Base-by-base conservation (phyloP, 371 early-diverging fungal genomes). In the Mortierella sp. region DNA sequence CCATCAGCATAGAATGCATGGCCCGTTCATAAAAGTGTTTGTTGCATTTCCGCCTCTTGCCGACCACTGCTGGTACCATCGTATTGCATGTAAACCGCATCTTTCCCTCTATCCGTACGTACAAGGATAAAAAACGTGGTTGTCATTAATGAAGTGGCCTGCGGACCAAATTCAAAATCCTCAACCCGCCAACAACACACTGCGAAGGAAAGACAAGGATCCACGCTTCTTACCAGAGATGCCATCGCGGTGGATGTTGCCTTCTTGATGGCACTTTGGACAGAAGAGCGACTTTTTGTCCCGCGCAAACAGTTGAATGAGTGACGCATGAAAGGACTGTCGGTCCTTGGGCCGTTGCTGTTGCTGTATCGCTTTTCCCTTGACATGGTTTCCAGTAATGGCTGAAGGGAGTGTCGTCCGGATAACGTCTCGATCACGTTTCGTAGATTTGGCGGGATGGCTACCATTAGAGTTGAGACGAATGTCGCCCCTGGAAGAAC, bases 81-180 rank as follows among this genome's bases (percentile, higher is more conserved):
- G 58, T 58, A 9, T 58, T 58, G 19, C 58, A 58, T 7, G 58
- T 58, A 37, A 58, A 58, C 58, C 58, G 58, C 58, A 58, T 58
- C 37, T 58, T 58, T 5, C 58, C 58, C 34, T 58, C 58, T 58
- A 58, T 58, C 19, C 9, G 16, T 37, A 58, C 29, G 9, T 29
- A 8, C 2, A 6, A 4, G 22, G 2, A 58, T 5, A 1, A 34
- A 55, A 19, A 19, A 34, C 4, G 26, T 29, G 22, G 26, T 26
- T 26, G 52, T 34, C 19, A 29, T 16, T 34, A 31, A 16, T 19
- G 2, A 58, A 34, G 14, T 0, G 19, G 7, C 19, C 0, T 58
- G 34, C 58, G 37, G 58, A 58, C 13, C 22, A 58, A 58, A 58
- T 19, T 58, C 22, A 6, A 31, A 29, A n/a, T n/a, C n/a, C n/a